Percentiles rank a stretch among this genome's conserved stretches.
Conservation (phyloP, 225 moss, liverwort and hornwort species). For the Ulota crispa region DNA sequence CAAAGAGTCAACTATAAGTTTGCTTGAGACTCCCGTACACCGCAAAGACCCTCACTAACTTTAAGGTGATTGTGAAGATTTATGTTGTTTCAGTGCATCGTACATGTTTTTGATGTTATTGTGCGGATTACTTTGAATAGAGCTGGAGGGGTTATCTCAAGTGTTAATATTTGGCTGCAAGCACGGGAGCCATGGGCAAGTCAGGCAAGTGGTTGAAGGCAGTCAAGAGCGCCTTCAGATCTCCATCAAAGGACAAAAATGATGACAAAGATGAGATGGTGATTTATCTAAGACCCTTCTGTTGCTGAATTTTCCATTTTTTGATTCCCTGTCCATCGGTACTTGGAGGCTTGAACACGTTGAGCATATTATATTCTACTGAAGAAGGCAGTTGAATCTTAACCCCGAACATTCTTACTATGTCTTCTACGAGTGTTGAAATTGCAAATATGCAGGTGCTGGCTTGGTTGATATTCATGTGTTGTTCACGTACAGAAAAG, state of each 20-base stretch:
- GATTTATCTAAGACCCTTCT: not conserved
- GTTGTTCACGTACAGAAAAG: constrained; percentile 23
- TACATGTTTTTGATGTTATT: not conserved
- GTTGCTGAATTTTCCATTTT: constrained; percentile 5
- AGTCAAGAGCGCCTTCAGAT: constrained; percentile 55
- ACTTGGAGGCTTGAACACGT: not conserved
- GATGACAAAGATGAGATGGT: constrained; percentile 53
- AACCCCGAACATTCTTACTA: not conserved
- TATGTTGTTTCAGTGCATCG: not conserved
- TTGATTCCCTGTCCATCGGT: not conserved
- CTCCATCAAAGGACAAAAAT: constrained; percentile 49
- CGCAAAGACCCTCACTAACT: no score
- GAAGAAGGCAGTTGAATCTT: not conserved
- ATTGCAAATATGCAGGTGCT: constrained; percentile 17
- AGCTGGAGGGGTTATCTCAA: constrained; percentile 22
- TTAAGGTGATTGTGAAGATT: not conserved
- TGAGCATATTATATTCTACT: not conserved
- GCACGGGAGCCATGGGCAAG: constrained; percentile 50
- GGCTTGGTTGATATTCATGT: constrained; percentile 18
- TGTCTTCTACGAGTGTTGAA: constrained; percentile 15
- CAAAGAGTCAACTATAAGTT: no score
- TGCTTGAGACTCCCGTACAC: no score
- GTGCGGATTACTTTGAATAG: constrained; percentile 30
- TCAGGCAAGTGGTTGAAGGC: constrained; percentile 60
- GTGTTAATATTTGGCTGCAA: constrained; percentile 32